These are phyloP conservation scores for Hericium rajendrae DNA, from an alignment of 768 basidiomycete species.

Conservation along the genomic window DNA sequence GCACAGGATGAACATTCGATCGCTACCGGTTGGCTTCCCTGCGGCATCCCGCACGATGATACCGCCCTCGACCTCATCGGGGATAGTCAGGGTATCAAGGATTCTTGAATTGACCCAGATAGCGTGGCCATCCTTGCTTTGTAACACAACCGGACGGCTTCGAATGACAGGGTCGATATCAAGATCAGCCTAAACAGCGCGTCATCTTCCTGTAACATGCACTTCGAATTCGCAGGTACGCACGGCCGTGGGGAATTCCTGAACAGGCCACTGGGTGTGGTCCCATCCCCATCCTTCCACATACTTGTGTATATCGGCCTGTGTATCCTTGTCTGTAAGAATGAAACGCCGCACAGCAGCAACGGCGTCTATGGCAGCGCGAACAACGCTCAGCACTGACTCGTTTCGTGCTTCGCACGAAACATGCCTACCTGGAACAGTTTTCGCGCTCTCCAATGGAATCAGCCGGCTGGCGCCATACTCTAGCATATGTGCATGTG, in stretches of 20 bases:
- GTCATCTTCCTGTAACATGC: not conserved
- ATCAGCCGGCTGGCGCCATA: slow-evolving; percentile 62
- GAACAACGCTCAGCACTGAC: not conserved
- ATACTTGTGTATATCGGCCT: slow-evolving; percentile 45
- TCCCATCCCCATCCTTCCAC: slow-evolving; percentile 88
- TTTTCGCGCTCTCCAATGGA: slow-evolving; percentile 52
- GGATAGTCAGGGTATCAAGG: slow-evolving; percentile 49
- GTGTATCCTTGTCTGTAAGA: slow-evolving; percentile 44
- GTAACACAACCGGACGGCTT: slow-evolving; percentile 64
- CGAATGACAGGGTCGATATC: slow-evolving; percentile 59
- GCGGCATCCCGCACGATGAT: slow-evolving; percentile 57
- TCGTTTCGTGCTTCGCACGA: not conserved
- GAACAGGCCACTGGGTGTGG: slow-evolving; percentile 63
- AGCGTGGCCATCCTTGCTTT: slow-evolving; percentile 84
- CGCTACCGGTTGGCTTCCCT: slow-evolving; percentile 62
- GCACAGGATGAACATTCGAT: not conserved
- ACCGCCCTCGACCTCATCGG: slow-evolving; percentile 69
- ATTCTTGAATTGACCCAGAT: slow-evolving; percentile 72
- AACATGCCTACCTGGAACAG: slow-evolving; percentile 38
- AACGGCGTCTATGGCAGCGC: slow-evolving; percentile 42
- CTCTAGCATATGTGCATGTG: slow-evolving; percentile 71
- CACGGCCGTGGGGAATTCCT: slow-evolving; percentile 62
- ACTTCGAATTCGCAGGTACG: slow-evolving; percentile 15
- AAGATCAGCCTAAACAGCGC: slow-evolving; percentile 46
- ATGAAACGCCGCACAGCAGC: slow-evolving; percentile 53